Evolutionary conservation across 257 asterid genomes (phyloP), one percentile per base, ranked within the genome.

Genomic region (Solanum pennellii): DNA sequence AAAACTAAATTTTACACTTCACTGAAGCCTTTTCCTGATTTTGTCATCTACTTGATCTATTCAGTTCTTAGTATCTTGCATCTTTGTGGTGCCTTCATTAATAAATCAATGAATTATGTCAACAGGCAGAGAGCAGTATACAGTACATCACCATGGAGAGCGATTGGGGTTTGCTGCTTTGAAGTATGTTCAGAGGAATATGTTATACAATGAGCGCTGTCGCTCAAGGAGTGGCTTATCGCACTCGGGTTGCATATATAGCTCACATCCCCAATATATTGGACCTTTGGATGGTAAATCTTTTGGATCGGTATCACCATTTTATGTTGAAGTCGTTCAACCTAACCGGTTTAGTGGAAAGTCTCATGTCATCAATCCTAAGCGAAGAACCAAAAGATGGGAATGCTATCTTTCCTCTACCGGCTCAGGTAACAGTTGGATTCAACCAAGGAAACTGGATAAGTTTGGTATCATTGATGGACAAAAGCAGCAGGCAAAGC

Each of bases 361-460:
- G 86, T 87, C 86, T 88, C 86, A 80, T 71, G 83, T 65, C 86
- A 88, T 82, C 71, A 89, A 82, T 88, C 86, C 89, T 85, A 91
- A 89, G 82, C 89, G 91, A 90, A 89, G 92, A 88, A 73, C 29
- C 84, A 90, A 86, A 86, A 92, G 93, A 89, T 86, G 90, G 86
- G 88, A 62, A 87, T 85, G 93, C 89, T 88, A 90, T 83, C 89
- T 89, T 86, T 92, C 91, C 74, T 90, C 93, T 44, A 52, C 90
- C 27, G 88, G 83, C 84, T 86, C 91, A 29, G 89, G 86, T 27
- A 91, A 85, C 35, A 92, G 85, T 87, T 86, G 92, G 89, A 33
- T 86, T 85, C 94, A 82, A 86, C 88, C 90, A 79, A 87, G 93
- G 88, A 95, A 90, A 85, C 89, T 89, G 88, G 89, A 89, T 52